Base-by-base conservation (phyloP, 2,329 filamentous ascomycete genomes). In the Juglanconis sp. region DNA sequence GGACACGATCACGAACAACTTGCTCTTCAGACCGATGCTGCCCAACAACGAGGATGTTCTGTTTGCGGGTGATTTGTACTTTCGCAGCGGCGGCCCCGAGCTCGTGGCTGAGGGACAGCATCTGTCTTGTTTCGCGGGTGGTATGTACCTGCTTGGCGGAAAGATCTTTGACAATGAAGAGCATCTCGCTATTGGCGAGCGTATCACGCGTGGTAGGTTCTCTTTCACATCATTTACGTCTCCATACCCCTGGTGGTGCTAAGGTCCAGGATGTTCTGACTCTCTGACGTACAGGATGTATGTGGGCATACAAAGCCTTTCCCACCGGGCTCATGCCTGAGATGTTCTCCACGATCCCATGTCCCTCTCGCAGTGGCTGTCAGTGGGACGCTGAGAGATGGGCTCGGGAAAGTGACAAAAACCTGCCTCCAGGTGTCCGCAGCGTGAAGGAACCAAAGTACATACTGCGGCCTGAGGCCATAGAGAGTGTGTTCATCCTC, bases 401-500 rank as follows among this genome's bases (percentile, higher is more conserved):
- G 64, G 61, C 63, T n/a, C 73, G 67, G 49, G 68, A 67, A 30
- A 60, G 64, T 4, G 59, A 69, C 11, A 62, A 70, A 38, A 63
- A 63, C 2, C 58, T 69, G 11, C 65, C 65, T 17, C 64, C 63
- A 24, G 71, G 72, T 0, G 68, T 74, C 31, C 62, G 60, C 0
- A 58, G 62, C 6, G 65, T 68, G 1, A 49, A 64, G 4, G 71
- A 74, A 34, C 35, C 67, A 15, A 62, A 76, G 48, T 87, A 87
- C 64, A 79, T 85, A 36, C 73, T 87, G 42, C 78, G 83, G 64
- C 86, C 86, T 3, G 86, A 89, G 70, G 86, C 86, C 5, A 87
- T 89, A 56, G 86, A 89, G 72, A 87, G 84, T 17, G 80, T 89
- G 3, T 89, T 86, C 71, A 80, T 87, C 67, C 80, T 89, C 77